These are phyloP conservation scores for Yamadazyma takamatsuzukensis DNA, from an alignment of 805 yeast genomes.

Conservation along the genomic window DNA sequence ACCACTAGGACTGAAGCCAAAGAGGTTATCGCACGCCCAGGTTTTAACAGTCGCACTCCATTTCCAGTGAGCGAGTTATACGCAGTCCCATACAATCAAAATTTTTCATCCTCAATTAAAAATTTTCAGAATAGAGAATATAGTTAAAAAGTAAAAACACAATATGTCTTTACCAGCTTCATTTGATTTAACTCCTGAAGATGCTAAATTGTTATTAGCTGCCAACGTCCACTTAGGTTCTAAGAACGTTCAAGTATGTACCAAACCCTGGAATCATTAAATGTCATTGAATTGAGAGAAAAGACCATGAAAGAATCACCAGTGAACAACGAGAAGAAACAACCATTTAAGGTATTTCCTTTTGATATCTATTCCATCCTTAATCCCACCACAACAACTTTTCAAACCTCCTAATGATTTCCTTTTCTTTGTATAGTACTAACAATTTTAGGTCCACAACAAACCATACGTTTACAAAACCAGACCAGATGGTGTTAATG, in stretches of 20 bases:
- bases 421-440: conserved; percentile 11
- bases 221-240: conserved; percentile 99
- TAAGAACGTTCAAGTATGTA: conserved; percentile 97
- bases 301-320: too few species aligned
- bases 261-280: too few species aligned
- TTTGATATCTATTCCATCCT: neutral
- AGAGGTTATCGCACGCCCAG: too few species aligned
- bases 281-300: too few species aligned
- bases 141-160: conserved; percentile 5
- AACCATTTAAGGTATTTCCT: neutral
- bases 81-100: conserved; percentile 12
- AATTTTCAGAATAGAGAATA: conserved; percentile 6
- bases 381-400: neutral
- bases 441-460: conserved; percentile 74
- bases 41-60: neutral
- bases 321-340: too few species aligned
- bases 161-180: conserved; percentile 81
- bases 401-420: too few species aligned
- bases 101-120: conserved; percentile 9
- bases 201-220: conserved; percentile 98
- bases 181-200: conserved; percentile 93
- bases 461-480: conserved; percentile 95
- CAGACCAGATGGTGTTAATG: conserved; percentile 99
- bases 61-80: conserved; percentile 2
- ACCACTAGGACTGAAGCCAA: too few species aligned